These are phyloP conservation scores for Cymbidium sinense DNA, from an alignment of 106 monocot species.

Conservation along the genomic window DNA sequence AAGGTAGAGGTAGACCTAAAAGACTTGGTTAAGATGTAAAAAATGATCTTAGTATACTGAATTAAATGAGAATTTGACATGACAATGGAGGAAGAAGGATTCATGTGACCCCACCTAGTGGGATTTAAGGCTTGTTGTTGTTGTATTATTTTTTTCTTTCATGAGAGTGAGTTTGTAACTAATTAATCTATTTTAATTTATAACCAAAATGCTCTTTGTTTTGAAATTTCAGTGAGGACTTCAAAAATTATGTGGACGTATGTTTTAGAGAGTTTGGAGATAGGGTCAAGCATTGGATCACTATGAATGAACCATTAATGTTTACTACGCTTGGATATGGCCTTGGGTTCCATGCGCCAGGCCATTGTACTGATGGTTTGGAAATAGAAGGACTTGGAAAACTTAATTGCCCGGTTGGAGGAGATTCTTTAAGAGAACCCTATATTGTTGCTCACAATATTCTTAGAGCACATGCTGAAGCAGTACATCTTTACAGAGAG, in stretches of 20 bases:
- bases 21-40: too few relatives aligned
- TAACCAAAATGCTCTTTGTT: too few relatives aligned
- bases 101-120: too few relatives aligned
- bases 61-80: too few relatives aligned
- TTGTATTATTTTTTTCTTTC: too few relatives aligned
- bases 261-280: conserved; percentile 22
- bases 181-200: too few relatives aligned
- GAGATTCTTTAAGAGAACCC: conserved; percentile 23
- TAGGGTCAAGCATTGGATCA: conserved; percentile 26
- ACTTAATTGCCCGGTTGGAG: conserved; percentile 13
- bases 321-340: conserved; percentile 9
- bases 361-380: conserved; percentile 14
- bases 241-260: conserved; percentile 14
- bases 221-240: conserved; percentile 14
- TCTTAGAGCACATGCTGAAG: conserved; percentile 19
- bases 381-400: too few relatives aligned
- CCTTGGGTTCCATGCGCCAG: conserved; percentile 11
- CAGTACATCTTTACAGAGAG: conserved; percentile 14
- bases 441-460: conserved; percentile 19
- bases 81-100: too few relatives aligned
- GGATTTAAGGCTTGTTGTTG: too few relatives aligned
- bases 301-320: conserved; percentile 20
- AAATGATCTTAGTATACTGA: too few relatives aligned
- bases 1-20: too few relatives aligned
- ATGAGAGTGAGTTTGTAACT: too few relatives aligned